Percentiles rank a stretch among this genome's conserved stretches.
These are phyloP conservation scores for Drechslerella stenobrocha DNA, from an alignment of 2,329 filamentous ascomycete species.

Conservation along the genomic window DNA sequence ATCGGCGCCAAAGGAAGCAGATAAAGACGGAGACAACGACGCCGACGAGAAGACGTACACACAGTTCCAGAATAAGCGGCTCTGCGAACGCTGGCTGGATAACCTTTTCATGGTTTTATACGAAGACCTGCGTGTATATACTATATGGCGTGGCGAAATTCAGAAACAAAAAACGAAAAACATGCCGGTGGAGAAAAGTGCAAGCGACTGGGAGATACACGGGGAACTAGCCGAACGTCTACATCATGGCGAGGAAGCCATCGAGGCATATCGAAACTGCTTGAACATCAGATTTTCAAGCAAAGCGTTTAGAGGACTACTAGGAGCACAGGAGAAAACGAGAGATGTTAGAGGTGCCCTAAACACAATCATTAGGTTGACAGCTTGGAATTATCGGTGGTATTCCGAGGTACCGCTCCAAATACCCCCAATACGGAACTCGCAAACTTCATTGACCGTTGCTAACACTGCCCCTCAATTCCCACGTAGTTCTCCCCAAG, in stretches of 20 bases:
- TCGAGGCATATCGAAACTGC: constrained; percentile 90
- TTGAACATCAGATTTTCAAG: constrained; percentile 86
- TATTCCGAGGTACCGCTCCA: constrained; percentile 75
- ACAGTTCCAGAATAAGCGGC: constrained; percentile 92
- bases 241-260: constrained; percentile 84
- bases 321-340: constrained; percentile 75
- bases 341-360: constrained; percentile 81
- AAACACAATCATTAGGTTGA: constrained; percentile 81
- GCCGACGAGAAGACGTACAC: constrained; percentile 67
- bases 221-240: constrained; percentile 88
- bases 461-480: constrained; percentile 47
- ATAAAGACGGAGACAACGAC: constrained; percentile 58
- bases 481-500: constrained; percentile 78
- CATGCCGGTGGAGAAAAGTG: constrained; percentile 92
- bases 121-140: constrained; percentile 92
- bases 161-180: constrained; percentile 91
- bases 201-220: constrained; percentile 97
- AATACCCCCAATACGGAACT: not conserved
- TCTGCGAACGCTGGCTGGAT: constrained; percentile 97
- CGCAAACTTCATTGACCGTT: not conserved
- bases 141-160: constrained; percentile 98
- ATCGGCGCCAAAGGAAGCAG: constrained; percentile 70
- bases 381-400: constrained; percentile 99
- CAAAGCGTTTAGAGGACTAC: constrained; percentile 82
- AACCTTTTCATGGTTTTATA: constrained; percentile 99